Conservation (phyloP, 441 rosid species). For the Pelargonium citronellum region DNA sequence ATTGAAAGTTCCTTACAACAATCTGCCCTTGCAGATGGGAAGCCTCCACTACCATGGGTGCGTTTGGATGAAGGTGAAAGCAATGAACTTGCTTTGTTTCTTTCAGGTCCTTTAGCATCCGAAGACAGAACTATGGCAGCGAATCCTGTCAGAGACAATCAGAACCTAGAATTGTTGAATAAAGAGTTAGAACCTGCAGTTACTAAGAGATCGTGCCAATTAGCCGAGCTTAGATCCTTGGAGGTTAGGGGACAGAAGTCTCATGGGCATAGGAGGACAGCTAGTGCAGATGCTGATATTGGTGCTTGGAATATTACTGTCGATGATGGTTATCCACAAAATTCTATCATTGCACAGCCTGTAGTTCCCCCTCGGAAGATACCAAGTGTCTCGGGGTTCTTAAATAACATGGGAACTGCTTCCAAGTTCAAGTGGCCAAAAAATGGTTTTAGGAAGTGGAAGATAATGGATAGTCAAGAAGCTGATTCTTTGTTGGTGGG, state of each 20-base stretch:
- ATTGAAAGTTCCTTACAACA: conserved; percentile 47
- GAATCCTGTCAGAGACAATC: conserved; percentile 17
- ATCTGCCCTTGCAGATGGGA: conserved; percentile 42
- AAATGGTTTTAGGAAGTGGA: conserved; percentile 63
- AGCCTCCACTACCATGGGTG: conserved; percentile 52
- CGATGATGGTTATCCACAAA: conserved; percentile 29
- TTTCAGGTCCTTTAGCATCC: conserved; percentile 47
- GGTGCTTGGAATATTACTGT: conserved; percentile 61
- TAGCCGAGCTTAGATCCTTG: conserved; percentile 21
- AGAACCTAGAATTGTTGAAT: conserved; percentile 16
- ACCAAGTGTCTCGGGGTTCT: conserved; percentile 61
- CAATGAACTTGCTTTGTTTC: conserved; percentile 70
- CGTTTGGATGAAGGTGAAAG: conserved; percentile 67
- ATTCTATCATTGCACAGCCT: conserved; percentile 32
- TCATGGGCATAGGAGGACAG: conserved; percentile 68
- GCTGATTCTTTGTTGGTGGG: conserved; percentile 42
- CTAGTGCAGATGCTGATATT: conserved; percentile 68
- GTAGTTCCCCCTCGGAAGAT: conserved; percentile 48
- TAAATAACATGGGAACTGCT: conserved; percentile 42
- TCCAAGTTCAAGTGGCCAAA: conserved; percentile 47
- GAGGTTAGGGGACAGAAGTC: conserved; percentile 34
- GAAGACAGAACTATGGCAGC: conserved; percentile 18
- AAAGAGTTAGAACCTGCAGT: conserved; percentile 19
- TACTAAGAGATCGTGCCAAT: conserved; percentile 27
- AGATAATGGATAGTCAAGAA: conserved; percentile 50